Conservation (phyloP, 257 asterid species). For the Petunia secreta region DNA sequence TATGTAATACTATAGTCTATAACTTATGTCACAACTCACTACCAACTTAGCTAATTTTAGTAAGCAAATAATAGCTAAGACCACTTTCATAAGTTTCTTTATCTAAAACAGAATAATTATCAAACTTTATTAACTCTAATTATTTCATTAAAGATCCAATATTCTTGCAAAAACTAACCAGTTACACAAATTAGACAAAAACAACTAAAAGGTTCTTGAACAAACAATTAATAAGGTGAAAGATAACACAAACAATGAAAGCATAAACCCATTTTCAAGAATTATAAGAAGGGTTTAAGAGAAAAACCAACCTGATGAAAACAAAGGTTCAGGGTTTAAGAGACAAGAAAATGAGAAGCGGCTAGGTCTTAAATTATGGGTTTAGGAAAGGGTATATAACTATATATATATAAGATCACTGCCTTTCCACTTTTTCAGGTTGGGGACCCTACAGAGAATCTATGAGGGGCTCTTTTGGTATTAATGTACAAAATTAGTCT, state of each 20-base stretch:
- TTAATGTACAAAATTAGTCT: background rate
- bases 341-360: background rate
- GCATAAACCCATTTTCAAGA: too few species aligned
- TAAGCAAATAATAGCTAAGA: background rate
- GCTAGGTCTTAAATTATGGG: slow-evolving; percentile 38
- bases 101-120: background rate
- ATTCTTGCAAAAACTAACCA: background rate
- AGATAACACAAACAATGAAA: background rate
- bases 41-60: background rate
- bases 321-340: slow-evolving; percentile 27
- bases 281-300: background rate
- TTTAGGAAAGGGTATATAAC: background rate
- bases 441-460: background rate
- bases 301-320: background rate
- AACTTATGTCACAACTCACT: background rate
- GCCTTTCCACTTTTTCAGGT: background rate
- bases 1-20: background rate
- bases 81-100: background rate
- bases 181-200: background rate
- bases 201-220: background rate
- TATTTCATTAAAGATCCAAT: background rate
- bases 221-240: background rate
- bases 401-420: background rate
- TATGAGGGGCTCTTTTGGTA: background rate
- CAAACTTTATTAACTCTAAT: background rate